Base-by-base conservation (phyloP, 192 early-diverging fungal species). In the Gonapodya prolifera region DNA sequence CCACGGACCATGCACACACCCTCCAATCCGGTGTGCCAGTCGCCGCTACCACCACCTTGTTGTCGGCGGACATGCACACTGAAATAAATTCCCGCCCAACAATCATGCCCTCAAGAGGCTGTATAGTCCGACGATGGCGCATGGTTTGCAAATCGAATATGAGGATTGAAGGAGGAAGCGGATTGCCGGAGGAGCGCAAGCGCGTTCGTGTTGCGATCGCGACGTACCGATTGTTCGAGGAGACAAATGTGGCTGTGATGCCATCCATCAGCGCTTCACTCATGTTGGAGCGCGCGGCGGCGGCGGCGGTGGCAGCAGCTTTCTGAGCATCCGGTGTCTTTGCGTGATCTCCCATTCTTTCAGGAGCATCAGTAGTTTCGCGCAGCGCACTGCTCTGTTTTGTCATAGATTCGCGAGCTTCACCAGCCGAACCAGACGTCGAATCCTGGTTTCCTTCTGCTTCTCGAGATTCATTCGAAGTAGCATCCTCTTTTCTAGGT, bases 101-200 rank as follows among this genome's bases (percentile, higher is more conserved):
- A 35, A 23, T 16, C 16, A 17, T 33, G 16, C 28, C 32, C 29
- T 34, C 32, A 34, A 76, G 1, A 35, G 34, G 33, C 75, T 35
- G 34, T 30, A 33, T 0, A 29, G 17, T 0, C 1, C 1, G 75
- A 8, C 33, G 75, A 35, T 30, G 75, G 34, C 89, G 69, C 75
- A 90, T 75, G 29, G 87, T 86, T 70, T 81, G 83, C 36, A 90
- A 75, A 79, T 90, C 89, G 81, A 86, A 86, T 35, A 90, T 77
- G 2, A 77, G 80, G n/a, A 79, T 78, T 1, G 77, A 16, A 2
- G 89, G 84, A 61, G 45, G 45, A 61, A 61, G 45, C 23, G 45
- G 45, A 16, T 8, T 61, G 23, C 45, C 45, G 23, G 45, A 61
- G 8, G 23, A 61, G 69, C 79, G 84, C 36, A 87, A 84, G 2